Percentiles rank a stretch among this genome's conserved stretches.
These are phyloP conservation scores for Dichotomocladium elegans DNA, from an alignment of 371 early-diverging fungal species.

Conservation along the genomic window DNA sequence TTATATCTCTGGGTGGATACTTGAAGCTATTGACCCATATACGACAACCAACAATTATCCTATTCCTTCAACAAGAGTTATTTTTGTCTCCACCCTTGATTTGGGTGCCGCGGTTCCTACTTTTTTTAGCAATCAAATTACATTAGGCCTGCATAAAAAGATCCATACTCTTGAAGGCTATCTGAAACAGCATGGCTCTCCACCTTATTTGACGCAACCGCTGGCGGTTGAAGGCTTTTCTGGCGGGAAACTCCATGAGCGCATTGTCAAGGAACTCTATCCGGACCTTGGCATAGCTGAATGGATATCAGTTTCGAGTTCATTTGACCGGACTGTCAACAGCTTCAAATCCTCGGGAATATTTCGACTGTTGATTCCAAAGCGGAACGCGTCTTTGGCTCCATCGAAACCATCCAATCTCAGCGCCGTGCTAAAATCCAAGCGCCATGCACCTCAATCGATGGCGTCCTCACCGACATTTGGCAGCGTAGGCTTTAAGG, in stretches of 20 bases:
- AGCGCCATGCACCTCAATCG: too few species aligned
- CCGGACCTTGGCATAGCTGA: slow-evolving; percentile 1
- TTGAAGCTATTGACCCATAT: slow-evolving; percentile 57
- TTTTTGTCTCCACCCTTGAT: slow-evolving; percentile 47
- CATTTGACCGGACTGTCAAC: slow-evolving; percentile 3
- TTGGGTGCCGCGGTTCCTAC: slow-evolving; percentile 50
- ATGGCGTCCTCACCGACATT: not conserved
- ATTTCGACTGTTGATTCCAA: not conserved
- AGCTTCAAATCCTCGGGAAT: slow-evolving; percentile 2
- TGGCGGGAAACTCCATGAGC: slow-evolving; percentile 9
- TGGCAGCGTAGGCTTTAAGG: not conserved
- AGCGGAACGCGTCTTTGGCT: not conserved
- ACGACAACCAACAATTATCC: slow-evolving; percentile 53
- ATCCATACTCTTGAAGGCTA: slow-evolving; percentile 42
- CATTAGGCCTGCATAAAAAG: slow-evolving; percentile 39
- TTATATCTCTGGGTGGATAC: slow-evolving; percentile 55
- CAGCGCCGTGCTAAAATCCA: slow-evolving; percentile 1
- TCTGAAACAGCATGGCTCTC: slow-evolving; percentile 49
- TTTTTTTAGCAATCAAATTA: slow-evolving; percentile 48
- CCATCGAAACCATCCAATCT: slow-evolving; percentile 3
- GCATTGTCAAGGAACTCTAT: not conserved
- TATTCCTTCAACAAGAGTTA: slow-evolving; percentile 56
- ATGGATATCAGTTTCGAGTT: slow-evolving; percentile 9
- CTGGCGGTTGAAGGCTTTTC: not conserved
- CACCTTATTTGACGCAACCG: slow-evolving; percentile 30